These are phyloP conservation scores for Ustilago loliicola DNA, from an alignment of 1,284 basidiomycete species.

Conservation along the genomic window DNA sequence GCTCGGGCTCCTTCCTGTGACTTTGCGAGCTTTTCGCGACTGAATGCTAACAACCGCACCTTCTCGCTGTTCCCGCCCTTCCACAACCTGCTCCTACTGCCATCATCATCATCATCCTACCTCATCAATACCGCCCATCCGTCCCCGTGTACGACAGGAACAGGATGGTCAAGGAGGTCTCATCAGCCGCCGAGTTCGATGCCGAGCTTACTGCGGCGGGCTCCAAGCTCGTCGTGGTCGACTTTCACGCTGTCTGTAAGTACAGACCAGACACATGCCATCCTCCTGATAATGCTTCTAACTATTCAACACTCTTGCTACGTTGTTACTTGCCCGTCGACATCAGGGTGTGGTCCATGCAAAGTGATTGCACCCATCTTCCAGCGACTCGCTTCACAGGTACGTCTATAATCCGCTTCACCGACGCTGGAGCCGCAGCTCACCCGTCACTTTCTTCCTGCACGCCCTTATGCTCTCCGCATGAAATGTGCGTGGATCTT, in stretches of 20 bases:
- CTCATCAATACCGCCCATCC: neutral
- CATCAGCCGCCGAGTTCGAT: conserved; percentile 47
- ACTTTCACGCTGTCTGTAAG: conserved; percentile 56
- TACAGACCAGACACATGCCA: neutral
- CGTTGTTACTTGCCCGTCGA: neutral
- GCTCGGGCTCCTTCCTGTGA: neutral
- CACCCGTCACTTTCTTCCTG: conserved; percentile 11
- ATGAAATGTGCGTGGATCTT: neutral
- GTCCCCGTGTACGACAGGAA: neutral
- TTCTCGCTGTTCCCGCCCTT: neutral
- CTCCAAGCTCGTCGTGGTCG: conserved; percentile 53
- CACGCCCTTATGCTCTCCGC: too few relatives aligned
- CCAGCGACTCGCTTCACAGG: conserved; percentile 38
- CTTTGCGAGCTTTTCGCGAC: neutral
- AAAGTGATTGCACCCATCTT: conserved; percentile 49
- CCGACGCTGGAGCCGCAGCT: neutral
- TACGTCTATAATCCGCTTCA: conserved; percentile 9
- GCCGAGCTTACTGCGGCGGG: conserved; percentile 40
- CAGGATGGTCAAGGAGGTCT: conserved; percentile 53
- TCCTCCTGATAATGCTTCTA: neutral
- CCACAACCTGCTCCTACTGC: neutral
- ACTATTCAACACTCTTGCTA: neutral
- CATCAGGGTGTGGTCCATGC: conserved; percentile 53
- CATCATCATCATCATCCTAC: neutral
- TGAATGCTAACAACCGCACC: neutral